Percentiles rank a stretch among this genome's conserved stretches.
These are phyloP conservation scores for Aspergillus costaricaensis DNA, from an alignment of 2,329 filamentous ascomycete genomes.

Conservation along the genomic window DNA sequence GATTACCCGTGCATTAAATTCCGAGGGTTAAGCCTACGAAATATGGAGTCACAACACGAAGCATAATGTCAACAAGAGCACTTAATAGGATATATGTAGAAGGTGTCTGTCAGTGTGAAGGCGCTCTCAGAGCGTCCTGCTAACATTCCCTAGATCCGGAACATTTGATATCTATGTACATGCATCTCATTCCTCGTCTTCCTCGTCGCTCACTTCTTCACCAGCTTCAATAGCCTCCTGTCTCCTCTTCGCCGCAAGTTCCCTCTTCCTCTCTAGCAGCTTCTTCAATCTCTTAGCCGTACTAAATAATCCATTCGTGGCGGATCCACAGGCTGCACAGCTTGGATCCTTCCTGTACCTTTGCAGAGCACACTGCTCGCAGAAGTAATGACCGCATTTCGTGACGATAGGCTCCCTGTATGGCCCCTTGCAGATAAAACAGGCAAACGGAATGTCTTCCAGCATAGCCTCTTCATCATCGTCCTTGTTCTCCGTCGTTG, in stretches of 20 bases:
- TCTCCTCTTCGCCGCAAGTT: slow-evolving; percentile 56
- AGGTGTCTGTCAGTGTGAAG: neutral
- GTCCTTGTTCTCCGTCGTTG: slow-evolving; percentile 52
- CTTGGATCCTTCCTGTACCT: slow-evolving; percentile 83
- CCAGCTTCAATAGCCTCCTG: slow-evolving; percentile 56
- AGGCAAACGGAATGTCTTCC: slow-evolving; percentile 84
- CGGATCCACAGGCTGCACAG: slow-evolving; percentile 81
- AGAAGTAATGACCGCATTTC: slow-evolving; percentile 95
- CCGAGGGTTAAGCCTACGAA: too few relatives aligned
- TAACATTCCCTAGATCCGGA: neutral
- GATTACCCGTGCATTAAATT: too few relatives aligned
- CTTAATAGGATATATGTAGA: too few relatives aligned
- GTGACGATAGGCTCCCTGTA: slow-evolving; percentile 84
- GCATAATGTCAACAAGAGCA: neutral
- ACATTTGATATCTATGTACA: neutral
- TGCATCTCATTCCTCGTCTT: slow-evolving; percentile 32
- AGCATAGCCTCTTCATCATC: slow-evolving; percentile 70
- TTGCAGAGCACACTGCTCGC: slow-evolving; percentile 82
- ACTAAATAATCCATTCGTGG: slow-evolving; percentile 89
- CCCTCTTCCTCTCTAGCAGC: slow-evolving; percentile 70
- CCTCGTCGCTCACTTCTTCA: slow-evolving; percentile 53
- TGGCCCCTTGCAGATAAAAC: slow-evolving; percentile 77
- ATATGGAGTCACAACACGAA: too few relatives aligned
- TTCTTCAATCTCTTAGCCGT: slow-evolving; percentile 79
- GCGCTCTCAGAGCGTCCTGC: neutral